Evolutionary conservation across 2,329 filamentous ascomycete species (phyloP), one percentile per base, ranked within the genome.

Genomic region (Exserohilum turcica): DNA sequence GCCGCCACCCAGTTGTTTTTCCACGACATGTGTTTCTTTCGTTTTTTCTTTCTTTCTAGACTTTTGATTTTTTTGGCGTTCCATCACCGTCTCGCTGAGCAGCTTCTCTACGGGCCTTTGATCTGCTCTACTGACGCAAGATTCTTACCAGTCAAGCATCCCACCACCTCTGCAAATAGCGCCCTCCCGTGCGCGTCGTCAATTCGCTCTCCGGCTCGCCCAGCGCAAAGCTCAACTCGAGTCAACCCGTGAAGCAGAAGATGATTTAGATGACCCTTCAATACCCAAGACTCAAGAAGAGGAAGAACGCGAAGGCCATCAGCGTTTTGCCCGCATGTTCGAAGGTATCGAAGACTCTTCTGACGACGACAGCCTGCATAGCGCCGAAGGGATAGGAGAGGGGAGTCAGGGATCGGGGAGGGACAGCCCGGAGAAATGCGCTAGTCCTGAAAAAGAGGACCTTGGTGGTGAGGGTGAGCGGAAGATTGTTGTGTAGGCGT

Each of bases 131-230:
- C 57, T 61, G 48, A 59, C 45, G 31, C 21, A 19, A n/a, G 0
- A 10, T 21, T 9, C 0, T 33, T 32, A 18, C 5, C 21, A 64
- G 63, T 46, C 58, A 24, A 61, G 58, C 21, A 48, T 60, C n/a
- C 60, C 66, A 82, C 40, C 85, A 83, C 64, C 65, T 82, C 85
- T 96, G 67, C 94, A 93, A 72, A 86, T 93, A 31, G 87, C 90
- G 0, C 92, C 93, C 2, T 95, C 91, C 6, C 86, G 93, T 46
- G 93, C 93, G 6, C 86, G 93, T 44, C 82, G 91, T 49, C 91
- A 96, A 74, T 84, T 97, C n/a, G 92, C 92, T n/a, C 90, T 90
- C 10, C 86, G 92, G 10, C 82, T 97, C 12, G 79, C 78, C 2
- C 73, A 67, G 85, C 90, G 74, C 36, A 77, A 77, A 54, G 71